Percentiles rank a stretch among this genome's conserved stretches.
Evolutionary conservation across 2,329 filamentous ascomycete species (phyloP).

Genomic region (Hymenoscyphus linearis): DNA sequence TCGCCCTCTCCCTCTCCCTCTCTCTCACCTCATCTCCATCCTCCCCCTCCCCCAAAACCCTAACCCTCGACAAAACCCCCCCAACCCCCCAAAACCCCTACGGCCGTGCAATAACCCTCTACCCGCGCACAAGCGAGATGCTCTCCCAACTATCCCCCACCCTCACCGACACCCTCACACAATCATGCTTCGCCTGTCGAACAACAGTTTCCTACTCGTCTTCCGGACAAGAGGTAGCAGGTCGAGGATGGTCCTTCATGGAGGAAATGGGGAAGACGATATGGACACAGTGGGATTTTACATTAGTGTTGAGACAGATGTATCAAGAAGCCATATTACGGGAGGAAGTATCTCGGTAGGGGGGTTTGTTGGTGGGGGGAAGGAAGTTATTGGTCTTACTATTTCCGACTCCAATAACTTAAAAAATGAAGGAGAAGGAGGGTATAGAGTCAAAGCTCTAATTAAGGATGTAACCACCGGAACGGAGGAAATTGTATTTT

Average conservation of each 20-base stretch:
- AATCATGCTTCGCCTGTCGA: slow-evolving; percentile 48
- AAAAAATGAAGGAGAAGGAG: slow-evolving; percentile 17
- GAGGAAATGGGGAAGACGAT: slow-evolving; percentile 41
- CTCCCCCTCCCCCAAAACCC: slow-evolving; percentile 34
- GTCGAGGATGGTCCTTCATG: slow-evolving; percentile 48
- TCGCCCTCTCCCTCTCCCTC: slow-evolving; percentile 42
- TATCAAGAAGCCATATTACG: slow-evolving; percentile 50
- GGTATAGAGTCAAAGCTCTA: slow-evolving; percentile 20
- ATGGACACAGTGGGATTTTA: slow-evolving; percentile 44
- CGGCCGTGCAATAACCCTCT: slow-evolving; percentile 50
- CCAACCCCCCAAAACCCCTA: slow-evolving; percentile 47
- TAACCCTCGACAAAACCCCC: slow-evolving; percentile 44
- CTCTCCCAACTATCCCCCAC: slow-evolving; percentile 42
- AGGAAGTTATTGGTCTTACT: slow-evolving; percentile 18
- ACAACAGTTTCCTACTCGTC: slow-evolving; percentile 44
- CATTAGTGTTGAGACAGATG: slow-evolving; percentile 49
- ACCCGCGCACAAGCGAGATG: slow-evolving; percentile 45
- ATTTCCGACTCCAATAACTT: no score
- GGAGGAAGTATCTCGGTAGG: slow-evolving; percentile 32
- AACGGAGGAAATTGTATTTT: slow-evolving; percentile 30
- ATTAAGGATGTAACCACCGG: slow-evolving; percentile 24
- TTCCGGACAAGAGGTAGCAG: slow-evolving; percentile 40
- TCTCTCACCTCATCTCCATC: slow-evolving; percentile 33
- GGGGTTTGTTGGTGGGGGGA: slow-evolving; percentile 17
- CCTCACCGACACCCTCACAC: slow-evolving; percentile 44